Evolutionary conservation across 345 rosid species (phyloP).

Genomic region (Gossypium turneri): DNA sequence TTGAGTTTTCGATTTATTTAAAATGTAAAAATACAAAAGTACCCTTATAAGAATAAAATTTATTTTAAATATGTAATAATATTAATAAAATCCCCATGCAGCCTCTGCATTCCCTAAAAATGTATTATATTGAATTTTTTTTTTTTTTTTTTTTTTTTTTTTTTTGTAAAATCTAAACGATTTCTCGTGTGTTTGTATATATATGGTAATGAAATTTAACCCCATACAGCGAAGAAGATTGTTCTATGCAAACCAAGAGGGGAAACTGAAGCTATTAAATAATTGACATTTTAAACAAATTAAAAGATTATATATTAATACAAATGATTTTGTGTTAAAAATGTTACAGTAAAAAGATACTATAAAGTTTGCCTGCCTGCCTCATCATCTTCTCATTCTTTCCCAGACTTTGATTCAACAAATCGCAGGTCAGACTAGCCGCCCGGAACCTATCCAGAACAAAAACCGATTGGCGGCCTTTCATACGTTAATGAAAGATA

Average conservation of each 20-base stretch:
- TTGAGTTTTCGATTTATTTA: no score
- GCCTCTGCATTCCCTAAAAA: no score
- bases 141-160: no score
- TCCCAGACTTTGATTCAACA: conserved; percentile 1
- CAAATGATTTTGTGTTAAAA: conserved; percentile 8
- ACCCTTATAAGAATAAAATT: no score
- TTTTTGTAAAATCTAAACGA: no score
- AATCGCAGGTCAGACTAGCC: neutral
- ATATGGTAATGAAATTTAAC: neutral
- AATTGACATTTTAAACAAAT: neutral
- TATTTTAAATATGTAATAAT: no score
- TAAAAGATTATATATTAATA: conserved; percentile 14
- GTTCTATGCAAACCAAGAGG: neutral
- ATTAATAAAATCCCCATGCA: no score
- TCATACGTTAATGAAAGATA: conserved; percentile 7
- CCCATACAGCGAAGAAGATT: neutral
- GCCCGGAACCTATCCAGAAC: neutral
- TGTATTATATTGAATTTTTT: no score
- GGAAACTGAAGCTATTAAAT: neutral
- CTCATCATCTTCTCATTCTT: conserved; percentile 10
- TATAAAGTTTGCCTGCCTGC: conserved; percentile 3
- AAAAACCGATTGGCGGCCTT: conserved; percentile 26
- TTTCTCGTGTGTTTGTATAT: no score
- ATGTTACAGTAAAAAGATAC: conserved; percentile 8
- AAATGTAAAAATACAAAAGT: no score